These are phyloP conservation scores for Anethum foeniculum DNA, from an alignment of 140 eudicot genomes.

Conservation along the genomic window DNA sequence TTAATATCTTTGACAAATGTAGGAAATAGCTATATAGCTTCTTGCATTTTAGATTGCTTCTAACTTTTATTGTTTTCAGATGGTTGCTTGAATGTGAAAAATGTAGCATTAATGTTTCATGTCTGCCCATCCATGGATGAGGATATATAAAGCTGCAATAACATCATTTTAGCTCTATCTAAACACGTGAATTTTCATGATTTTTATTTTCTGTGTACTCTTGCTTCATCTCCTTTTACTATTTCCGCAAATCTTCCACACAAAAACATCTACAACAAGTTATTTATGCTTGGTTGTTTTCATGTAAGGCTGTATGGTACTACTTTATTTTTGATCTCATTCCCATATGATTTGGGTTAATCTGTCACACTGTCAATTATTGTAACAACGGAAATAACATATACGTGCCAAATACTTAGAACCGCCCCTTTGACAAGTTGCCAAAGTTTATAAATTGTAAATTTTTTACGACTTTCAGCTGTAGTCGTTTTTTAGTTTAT, in stretches of 20 bases:
- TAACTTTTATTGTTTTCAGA: neutral
- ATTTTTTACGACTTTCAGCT: neutral
- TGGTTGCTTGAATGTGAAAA: conserved; percentile 6
- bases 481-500: neutral
- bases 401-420: neutral
- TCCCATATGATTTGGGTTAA: neutral
- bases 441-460: too few species aligned
- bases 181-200: neutral
- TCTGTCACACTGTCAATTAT: neutral
- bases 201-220: neutral
- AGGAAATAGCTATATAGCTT: neutral
- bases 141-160: neutral
- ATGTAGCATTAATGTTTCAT: neutral
- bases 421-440: neutral
- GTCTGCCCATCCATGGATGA: neutral
- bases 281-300: neutral
- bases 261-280: neutral
- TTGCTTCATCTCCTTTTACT: neutral
- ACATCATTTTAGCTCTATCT: neutral
- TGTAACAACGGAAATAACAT: neutral
- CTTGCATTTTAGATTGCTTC: conserved; percentile 4
- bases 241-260: neutral
- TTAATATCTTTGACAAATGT: neutral
- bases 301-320: neutral
- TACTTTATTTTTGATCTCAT: neutral